phyloP scores from a whole-genome alignment of 129 eudicot species.

The Artemisia tridentata region DNA sequence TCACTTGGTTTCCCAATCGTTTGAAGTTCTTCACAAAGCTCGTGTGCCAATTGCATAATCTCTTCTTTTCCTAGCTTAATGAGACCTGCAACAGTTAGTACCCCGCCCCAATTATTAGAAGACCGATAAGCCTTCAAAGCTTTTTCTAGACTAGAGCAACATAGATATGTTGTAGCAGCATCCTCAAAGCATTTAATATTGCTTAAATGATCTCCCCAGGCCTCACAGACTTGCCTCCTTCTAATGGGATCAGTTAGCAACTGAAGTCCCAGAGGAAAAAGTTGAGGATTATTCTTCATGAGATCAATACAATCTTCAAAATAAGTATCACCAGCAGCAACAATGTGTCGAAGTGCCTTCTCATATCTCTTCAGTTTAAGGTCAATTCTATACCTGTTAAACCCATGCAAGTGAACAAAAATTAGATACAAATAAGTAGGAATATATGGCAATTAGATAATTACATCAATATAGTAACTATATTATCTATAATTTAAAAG shows the following conservation, averaged over 20 bases:
- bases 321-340: constrained; percentile 73
- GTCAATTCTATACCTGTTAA: constrained; percentile 61
- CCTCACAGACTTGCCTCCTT: constrained; percentile 59
- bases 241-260: constrained; percentile 50
- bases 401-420: not conserved
- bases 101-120: constrained; percentile 73
- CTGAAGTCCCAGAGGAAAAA: constrained; percentile 66
- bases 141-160: constrained; percentile 61
- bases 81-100: constrained; percentile 80
- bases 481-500: not conserved
- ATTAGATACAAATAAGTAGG: not conserved
- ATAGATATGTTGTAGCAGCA: constrained; percentile 75
- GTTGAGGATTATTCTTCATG: constrained; percentile 68
- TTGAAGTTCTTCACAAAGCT: constrained; percentile 86
- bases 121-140: constrained; percentile 79
- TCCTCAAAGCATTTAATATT: constrained; percentile 69
- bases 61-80: constrained; percentile 37
- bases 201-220: constrained; percentile 81
- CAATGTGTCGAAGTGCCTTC: constrained; percentile 73
- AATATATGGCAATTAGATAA: not conserved
- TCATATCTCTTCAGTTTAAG: constrained; percentile 66
- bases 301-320: constrained; percentile 68
- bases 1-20: constrained; percentile 89
- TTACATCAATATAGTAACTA: not conserved
- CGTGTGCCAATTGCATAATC: constrained; percentile 48